phyloP scores from a whole-genome alignment of 2,329 filamentous ascomycete genomes.

The Trichothecium roseum region DNA sequence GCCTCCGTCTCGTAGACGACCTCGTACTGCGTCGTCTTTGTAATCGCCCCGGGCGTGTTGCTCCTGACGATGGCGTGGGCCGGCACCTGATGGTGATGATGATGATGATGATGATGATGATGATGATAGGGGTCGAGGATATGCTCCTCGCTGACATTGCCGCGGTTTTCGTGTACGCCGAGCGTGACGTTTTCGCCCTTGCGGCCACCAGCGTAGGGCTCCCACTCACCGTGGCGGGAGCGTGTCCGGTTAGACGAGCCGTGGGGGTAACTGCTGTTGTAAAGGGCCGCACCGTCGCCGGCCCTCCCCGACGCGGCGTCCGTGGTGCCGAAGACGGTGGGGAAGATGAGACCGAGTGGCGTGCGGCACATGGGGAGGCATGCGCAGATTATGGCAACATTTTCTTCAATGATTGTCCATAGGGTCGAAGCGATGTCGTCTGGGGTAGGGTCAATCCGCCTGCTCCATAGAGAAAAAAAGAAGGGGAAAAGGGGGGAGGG shows the following conservation, averaged over 20 bases:
- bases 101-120: no score
- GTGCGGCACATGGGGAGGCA: conserved; percentile 29
- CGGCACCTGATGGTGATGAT: no score
- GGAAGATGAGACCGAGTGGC: conserved; percentile 24
- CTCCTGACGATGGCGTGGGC: not conserved
- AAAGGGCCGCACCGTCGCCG: no score
- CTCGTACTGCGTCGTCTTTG: no score
- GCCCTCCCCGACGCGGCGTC: no score
- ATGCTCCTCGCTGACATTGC: conserved; percentile 23
- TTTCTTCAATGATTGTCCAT: conserved; percentile 28
- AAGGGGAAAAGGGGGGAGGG: not conserved
- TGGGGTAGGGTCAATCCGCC: no score
- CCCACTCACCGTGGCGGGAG: conserved; percentile 7
- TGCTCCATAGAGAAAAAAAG: conserved; percentile 3
- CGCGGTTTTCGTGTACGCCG: conserved; percentile 15
- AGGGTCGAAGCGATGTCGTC: conserved; percentile 25
- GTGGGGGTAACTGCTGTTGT: no score
- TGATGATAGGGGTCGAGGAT: conserved; percentile 21
- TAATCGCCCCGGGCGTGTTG: no score
- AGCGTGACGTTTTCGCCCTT: conserved; percentile 16
- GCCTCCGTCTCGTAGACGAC: no score
- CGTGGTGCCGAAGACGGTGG: conserved; percentile 20
- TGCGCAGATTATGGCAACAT: conserved; percentile 27
- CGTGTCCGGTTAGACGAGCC: conserved; percentile 2
- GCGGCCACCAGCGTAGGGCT: conserved; percentile 3